These are phyloP conservation scores for Rhodotorula sp. DNA, from an alignment of 1,284 basidiomycete species.

Conservation along the genomic window DNA sequence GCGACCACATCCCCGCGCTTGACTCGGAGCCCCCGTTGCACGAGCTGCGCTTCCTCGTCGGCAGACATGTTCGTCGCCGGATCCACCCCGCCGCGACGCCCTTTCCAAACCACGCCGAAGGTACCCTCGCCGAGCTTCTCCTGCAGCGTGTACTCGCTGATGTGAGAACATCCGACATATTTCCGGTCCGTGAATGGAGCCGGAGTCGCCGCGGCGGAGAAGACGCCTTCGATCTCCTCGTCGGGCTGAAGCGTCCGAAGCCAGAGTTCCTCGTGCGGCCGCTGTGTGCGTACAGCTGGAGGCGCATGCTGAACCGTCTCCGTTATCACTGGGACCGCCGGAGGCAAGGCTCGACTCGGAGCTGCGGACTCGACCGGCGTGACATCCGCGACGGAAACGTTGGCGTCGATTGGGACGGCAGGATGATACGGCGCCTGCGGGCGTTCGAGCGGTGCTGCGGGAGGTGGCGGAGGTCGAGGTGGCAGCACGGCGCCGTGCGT, in stretches of 20 bases:
- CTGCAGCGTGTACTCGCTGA: constrained; percentile 74
- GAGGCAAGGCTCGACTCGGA: neutral
- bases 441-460: neutral
- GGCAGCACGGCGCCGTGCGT: neutral
- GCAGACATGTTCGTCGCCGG: neutral
- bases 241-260: neutral
- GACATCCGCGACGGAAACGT: neutral
- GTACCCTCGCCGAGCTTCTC: constrained; percentile 92
- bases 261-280: neutral
- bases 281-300: neutral
- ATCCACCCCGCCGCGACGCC: constrained; percentile 20
- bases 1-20: constrained; percentile 64
- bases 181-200: neutral
- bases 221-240: neutral
- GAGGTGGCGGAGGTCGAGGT: neutral
- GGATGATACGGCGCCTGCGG: neutral
- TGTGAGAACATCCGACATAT: constrained; percentile 64
- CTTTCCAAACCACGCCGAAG: constrained; percentile 63
- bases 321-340: neutral
- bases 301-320: neutral
- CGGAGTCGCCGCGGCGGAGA: neutral
- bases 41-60: constrained; percentile 18
- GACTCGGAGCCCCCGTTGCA: constrained; percentile 30
- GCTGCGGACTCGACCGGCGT: too few relatives aligned
- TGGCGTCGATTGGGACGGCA: neutral